Evolutionary conservation across 495 filamentous ascomycete genomes (phyloP).

Genomic region (Amniculicola lignicola): DNA sequence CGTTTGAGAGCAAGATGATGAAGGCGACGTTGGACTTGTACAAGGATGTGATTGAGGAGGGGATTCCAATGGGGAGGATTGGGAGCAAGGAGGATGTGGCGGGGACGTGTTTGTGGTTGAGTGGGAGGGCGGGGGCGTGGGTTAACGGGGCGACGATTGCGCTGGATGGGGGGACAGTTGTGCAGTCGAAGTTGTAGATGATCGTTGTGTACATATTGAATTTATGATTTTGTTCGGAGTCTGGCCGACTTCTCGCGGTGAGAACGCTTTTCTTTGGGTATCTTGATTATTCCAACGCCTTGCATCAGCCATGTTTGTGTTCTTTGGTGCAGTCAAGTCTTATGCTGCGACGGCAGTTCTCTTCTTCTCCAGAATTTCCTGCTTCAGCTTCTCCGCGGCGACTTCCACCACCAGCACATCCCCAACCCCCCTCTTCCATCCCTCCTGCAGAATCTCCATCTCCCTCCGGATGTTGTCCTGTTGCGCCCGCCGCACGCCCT

Average conservation of each 20-base stretch:
- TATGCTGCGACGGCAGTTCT: slow-evolving; percentile 42
- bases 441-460: slow-evolving; percentile 64
- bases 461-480: slow-evolving; percentile 70
- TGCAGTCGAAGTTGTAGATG: slow-evolving; percentile 53
- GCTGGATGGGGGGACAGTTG: slow-evolving; percentile 64
- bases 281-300: too few species aligned
- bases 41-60: slow-evolving; percentile 59
- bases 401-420: slow-evolving; percentile 64
- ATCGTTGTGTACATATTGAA: neutral
- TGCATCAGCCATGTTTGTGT: neutral
- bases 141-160: slow-evolving; percentile 75
- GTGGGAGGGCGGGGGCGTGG: slow-evolving; percentile 66
- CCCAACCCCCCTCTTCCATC: slow-evolving; percentile 50
- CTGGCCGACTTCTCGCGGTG: too few species aligned
- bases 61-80: slow-evolving; percentile 68
- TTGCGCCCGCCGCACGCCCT: slow-evolving; percentile 62
- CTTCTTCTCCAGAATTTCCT: slow-evolving; percentile 58
- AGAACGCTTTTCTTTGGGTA: too few species aligned
- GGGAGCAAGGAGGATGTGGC: slow-evolving; percentile 70
- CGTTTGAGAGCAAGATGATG: slow-evolving; percentile 86
- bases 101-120: slow-evolving; percentile 71
- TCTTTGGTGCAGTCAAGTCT: neutral
- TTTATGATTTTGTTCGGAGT: too few species aligned
- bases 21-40: slow-evolving; percentile 61
- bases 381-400: slow-evolving; percentile 63